Evolutionary conservation across 495 filamentous ascomycete species (phyloP).

Genomic region (Hypoxylon lienhwacheense): DNA sequence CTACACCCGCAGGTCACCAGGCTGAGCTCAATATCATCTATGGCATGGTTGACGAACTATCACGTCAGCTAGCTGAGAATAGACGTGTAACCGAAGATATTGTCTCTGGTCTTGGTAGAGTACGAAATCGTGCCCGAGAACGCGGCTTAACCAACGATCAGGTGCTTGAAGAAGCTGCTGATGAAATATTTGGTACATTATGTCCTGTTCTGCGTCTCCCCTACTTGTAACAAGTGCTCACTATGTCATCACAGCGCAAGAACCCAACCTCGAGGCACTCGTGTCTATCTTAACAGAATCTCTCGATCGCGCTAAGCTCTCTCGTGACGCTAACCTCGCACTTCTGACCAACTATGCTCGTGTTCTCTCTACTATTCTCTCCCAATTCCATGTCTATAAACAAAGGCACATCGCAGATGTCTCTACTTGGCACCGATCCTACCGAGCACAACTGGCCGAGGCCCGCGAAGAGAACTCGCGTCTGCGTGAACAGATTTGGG

Average conservation of each 20-base stretch:
- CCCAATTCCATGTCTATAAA: conserved; percentile 57
- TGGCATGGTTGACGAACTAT: conserved; percentile 78
- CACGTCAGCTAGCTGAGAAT: conserved; percentile 73
- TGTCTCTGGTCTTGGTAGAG: conserved; percentile 62
- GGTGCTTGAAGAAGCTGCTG: conserved; percentile 48
- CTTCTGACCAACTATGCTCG: conserved; percentile 53
- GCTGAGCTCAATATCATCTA: conserved; percentile 86
- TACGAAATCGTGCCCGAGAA: conserved; percentile 51
- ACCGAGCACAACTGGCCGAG: conserved; percentile 58
- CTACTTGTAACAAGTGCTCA: conserved; percentile 2
- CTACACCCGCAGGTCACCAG: conserved; percentile 79
- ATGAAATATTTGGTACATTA: conserved; percentile 53
- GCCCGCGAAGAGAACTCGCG: conserved; percentile 58
- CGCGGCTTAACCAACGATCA: conserved; percentile 55
- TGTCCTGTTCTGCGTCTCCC: not conserved
- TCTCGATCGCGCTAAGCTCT: conserved; percentile 55
- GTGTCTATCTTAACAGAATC: conserved; percentile 55
- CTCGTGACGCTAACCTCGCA: conserved; percentile 55
- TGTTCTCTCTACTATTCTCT: conserved; percentile 51
- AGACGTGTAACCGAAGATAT: conserved; percentile 74
- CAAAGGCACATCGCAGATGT: conserved; percentile 54
- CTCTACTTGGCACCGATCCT: conserved; percentile 58
- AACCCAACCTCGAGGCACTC: conserved; percentile 54
- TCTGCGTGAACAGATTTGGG: conserved; percentile 59
- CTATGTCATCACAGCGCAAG: conserved; percentile 43